phyloP scores from a whole-genome alignment of 306 rosid genomes.

The Vicia villosa region DNA sequence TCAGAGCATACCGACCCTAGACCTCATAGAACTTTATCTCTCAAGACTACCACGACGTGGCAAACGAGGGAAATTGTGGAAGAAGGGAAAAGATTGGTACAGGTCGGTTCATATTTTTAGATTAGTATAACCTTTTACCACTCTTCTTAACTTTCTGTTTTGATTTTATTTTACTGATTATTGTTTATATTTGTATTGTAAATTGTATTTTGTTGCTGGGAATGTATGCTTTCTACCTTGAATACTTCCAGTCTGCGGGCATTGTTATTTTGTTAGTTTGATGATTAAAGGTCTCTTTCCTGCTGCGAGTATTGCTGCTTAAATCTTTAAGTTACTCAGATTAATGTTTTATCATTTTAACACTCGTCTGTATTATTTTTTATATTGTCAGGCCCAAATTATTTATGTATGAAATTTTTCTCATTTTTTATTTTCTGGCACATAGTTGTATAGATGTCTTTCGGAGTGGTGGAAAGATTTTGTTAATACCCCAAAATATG shows the following conservation, averaged over 20 bases:
- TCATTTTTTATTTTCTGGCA: background rate
- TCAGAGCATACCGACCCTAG: slow-evolving; percentile 97
- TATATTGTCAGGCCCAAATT: slow-evolving; percentile 19
- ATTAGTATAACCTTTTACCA: slow-evolving; percentile 29
- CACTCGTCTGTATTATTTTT: slow-evolving; percentile 7
- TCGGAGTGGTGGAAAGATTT: slow-evolving; percentile 18
- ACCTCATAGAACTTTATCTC: slow-evolving; percentile 84
- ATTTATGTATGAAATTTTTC: slow-evolving; percentile 5
- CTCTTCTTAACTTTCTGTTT: slow-evolving; percentile 21
- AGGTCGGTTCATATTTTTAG: slow-evolving; percentile 61
- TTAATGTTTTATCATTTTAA: background rate
- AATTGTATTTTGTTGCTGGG: slow-evolving; percentile 7
- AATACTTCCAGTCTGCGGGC: slow-evolving; percentile 18
- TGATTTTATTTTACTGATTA: background rate
- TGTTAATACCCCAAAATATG: slow-evolving; percentile 18
- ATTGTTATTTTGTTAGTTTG: slow-evolving; percentile 19
- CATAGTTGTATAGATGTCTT: slow-evolving; percentile 14
- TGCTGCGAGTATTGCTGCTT: slow-evolving; percentile 1
- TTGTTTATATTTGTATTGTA: slow-evolving; percentile 10
- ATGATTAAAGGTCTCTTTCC: slow-evolving; percentile 28
- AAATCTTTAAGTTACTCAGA: background rate
- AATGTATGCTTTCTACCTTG: slow-evolving; percentile 25
- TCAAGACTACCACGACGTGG: slow-evolving; percentile 70
- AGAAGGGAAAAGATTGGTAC: slow-evolving; percentile 96
- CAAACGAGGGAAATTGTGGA: slow-evolving; percentile 77